Evolutionary conservation across 768 basidiomycete genomes (phyloP).

Genomic region (Butyriboletus loyo): DNA sequence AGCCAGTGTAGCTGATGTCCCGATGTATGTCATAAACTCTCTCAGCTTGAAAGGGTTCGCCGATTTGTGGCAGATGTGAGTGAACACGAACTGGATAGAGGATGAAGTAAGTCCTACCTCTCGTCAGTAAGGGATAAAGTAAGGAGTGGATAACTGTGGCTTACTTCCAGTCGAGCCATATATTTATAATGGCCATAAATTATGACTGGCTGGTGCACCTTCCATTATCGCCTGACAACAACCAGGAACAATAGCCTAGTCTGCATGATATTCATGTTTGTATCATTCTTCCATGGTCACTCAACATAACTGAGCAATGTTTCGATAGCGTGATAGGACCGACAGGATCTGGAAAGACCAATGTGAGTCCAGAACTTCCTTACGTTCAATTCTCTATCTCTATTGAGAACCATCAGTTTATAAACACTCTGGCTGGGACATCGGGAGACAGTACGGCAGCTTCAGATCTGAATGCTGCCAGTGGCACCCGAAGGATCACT

Average conservation of each 20-base stretch:
- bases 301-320: not conserved
- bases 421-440: not conserved
- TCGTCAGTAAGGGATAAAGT: no score
- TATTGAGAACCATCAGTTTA: constrained; percentile 3
- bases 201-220: not conserved
- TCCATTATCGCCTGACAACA: no score
- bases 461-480: not conserved
- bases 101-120: no score
- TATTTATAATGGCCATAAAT: not conserved
- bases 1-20: no score
- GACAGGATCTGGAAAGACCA: constrained; percentile 9
- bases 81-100: no score
- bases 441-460: not conserved
- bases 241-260: not conserved
- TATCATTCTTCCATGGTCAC: not conserved
- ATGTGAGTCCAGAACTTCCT: not conserved
- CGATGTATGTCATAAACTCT: no score
- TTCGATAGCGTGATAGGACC: not conserved
- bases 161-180: no score
- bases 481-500: not conserved
- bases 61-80: no score
- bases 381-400: not conserved
- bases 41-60: no score
- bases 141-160: no score
- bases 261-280: constrained; percentile 5